Evolutionary conservation across 495 filamentous ascomycete genomes (phyloP), one percentile per base, ranked within the genome.

Genomic region (Trichoderma gamsii): DNA sequence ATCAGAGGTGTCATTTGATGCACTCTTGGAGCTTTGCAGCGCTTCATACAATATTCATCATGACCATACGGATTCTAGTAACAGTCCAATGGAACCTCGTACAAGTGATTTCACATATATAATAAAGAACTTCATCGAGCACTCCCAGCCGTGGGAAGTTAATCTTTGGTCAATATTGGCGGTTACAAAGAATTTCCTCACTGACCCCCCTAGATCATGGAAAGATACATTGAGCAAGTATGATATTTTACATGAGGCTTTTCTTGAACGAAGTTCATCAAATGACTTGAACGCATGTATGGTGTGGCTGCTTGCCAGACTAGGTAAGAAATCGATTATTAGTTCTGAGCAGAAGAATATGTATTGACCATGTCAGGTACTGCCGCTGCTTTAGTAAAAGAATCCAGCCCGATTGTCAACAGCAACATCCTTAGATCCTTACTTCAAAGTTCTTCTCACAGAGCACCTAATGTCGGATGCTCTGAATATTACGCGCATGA

Each of bases 261-360:
- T 1, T 0, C 16, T 2, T 13, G 56, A 61, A 21, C 29, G 9
- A 4, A 61, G 56, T 32, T 23, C 56, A 0, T 13, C 29, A 11
- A 12, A 32, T 13, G 56, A 7, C 12, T 12, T 18, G 25, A 29
- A 61, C 16, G 56, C 3, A 12, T 7, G 25, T 12, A 61, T 61
- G 25, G 23, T 61, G 16, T 61, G 56, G 56, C n/a, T 61, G 27
- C 56, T 61, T 27, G 56, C 56, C 16, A 61, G 56, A 61, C 15
- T 61, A 13, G 25, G 56, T 61, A 21, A 13, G 56, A 18, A 13
- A 61, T 13, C 3, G 4, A 12, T 2, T 8, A 18, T 29, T 15
- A 9, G 2, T 9, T 32, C 29, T 32, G n/a, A 16, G n/a, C 15
- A 0, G 11, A 13, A 4, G 56, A 15, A 32, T 3, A 7, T 21